Conservation (phyloP, 768 basidiomycete genomes). For the Nidularia sp. region DNA sequence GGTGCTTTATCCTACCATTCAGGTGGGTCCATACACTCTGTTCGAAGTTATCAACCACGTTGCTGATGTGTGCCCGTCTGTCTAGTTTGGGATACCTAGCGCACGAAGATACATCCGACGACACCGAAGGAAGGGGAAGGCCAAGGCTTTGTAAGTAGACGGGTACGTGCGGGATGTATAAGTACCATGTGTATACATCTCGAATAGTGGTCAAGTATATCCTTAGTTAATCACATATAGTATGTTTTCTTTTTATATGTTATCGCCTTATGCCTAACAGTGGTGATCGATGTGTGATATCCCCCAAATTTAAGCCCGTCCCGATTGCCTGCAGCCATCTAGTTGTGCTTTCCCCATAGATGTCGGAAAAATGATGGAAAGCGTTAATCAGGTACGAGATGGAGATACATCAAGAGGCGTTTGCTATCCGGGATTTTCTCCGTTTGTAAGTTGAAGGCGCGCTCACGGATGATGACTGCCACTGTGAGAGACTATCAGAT, state of each 20-base stretch:
- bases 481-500: no score
- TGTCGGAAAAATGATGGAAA: slow-evolving; percentile 2
- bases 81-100: slow-evolving; percentile 6
- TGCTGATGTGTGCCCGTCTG: neutral
- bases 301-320: neutral
- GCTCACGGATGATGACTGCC: no score
- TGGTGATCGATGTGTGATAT: neutral
- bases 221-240: no score
- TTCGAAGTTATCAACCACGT: neutral
- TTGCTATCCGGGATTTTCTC: neutral
- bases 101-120: slow-evolving; percentile 6
- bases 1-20: slow-evolving; percentile 62
- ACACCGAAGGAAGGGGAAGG: slow-evolving; percentile 3
- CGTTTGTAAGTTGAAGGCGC: neutral
- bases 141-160: slow-evolving; percentile 2
- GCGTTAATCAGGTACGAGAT: slow-evolving; percentile 1
- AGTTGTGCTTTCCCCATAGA: neutral
- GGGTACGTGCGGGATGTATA: no score
- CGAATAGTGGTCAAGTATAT: neutral
- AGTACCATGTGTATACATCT: neutral
- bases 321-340: no score
- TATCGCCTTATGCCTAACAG: no score
- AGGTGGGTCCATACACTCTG: slow-evolving; percentile 39
- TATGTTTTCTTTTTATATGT: no score
- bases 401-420: no score